Base-by-base conservation (phyloP, 768 basidiomycete genomes). In the Infundibulicybe gibba region DNA sequence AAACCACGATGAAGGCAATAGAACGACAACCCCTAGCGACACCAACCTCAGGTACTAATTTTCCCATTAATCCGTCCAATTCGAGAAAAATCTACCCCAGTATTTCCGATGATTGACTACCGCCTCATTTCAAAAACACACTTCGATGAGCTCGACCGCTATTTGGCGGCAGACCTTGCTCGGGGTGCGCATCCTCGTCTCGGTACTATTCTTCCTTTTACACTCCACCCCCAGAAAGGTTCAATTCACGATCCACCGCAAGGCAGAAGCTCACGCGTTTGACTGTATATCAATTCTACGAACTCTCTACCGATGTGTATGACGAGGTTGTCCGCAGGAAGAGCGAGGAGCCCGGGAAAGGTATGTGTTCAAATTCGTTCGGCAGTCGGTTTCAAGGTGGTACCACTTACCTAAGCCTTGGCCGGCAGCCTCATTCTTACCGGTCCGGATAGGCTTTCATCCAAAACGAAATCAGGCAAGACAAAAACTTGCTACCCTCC, bases 281-380 rank as follows among this genome's bases (percentile, higher is more conserved):
- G n/a, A n/a, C n/a, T n/a, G n/a, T n/a, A n/a, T n/a, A n/a, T n/a
- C n/a, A n/a, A n/a, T n/a, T n/a, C n/a, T 91, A 97, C 57, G 97
- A 99, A 63, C 75, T 99, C 3, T 94, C 93, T 6, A 98, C 95
- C 5, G 97, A 99, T 64, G 95, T 98, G 2, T 98, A 93, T 61
- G 97, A 98, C 64, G 97, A 99, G 61, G 76, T 97, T 44, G 71
- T 95, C 38, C 81, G 97, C 31, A 72, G 94, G 50, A 81, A 86
- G 69, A 80, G 75, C 44, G 77, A 85, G 51, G 85, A 83, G n/a
- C n/a, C n/a, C n/a, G 85, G 83, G 48, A 83, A 89, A 71, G 81
- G 90, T 81, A 60, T 44, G 70, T n/a, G 68, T 31, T n/a, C n/a
- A n/a, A n/a, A n/a, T n/a, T n/a, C 68, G 32, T 32, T 40, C 37